Evolutionary conservation across 2,329 filamentous ascomycete species (phyloP), one percentile per base, ranked within the genome.

Genomic region (Xylaria arbuscula): DNA sequence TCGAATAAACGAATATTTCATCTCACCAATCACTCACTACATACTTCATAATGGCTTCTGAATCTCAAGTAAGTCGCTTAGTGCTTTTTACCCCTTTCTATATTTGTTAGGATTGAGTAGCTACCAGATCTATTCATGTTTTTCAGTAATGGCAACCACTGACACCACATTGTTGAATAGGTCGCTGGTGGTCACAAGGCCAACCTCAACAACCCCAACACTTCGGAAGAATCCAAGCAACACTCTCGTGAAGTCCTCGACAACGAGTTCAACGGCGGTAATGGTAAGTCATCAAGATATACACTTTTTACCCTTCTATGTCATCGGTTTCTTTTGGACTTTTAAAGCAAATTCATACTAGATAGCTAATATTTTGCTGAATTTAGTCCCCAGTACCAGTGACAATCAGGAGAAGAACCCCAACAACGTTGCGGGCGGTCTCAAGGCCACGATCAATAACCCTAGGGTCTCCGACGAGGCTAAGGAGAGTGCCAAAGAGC

Each of bases 131-230:
- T 28, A 5, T 5, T 28, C 15, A 45, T 45, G 6, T 45, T 45
- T 6, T 7, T n/a, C 40, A 3, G 2, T 7, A 45, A 17, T 45
- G 40, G 17, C 13, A 17, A 17, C n/a, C 4, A 45, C n/a, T 45
- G n/a, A 45, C 36, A 13, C 15, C 40, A 28, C 28, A 45, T n/a
- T 45, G 5, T n/a, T n/a, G 5, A 7, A 45, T 19, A 45, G 70
- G 74, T 87, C 70, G 83, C 85, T 71, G 85, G 84, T 67, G 86
- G 86, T 77, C 86, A 89, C 83, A 89, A 89, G 82, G 86, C 86
- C 66, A 86, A 83, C 76, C 73, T 88, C 69, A 84, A 83, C 77
- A 88, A 88, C 80, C 85, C 86, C 72, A 86, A 87, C 77, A 83
- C 82, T 63, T 87, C 85, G 0, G 75, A 86, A 59, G 84, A 87